Evolutionary conservation across 2,329 filamentous ascomycete species (phyloP).

Genomic region (Fusarium kyushuense): DNA sequence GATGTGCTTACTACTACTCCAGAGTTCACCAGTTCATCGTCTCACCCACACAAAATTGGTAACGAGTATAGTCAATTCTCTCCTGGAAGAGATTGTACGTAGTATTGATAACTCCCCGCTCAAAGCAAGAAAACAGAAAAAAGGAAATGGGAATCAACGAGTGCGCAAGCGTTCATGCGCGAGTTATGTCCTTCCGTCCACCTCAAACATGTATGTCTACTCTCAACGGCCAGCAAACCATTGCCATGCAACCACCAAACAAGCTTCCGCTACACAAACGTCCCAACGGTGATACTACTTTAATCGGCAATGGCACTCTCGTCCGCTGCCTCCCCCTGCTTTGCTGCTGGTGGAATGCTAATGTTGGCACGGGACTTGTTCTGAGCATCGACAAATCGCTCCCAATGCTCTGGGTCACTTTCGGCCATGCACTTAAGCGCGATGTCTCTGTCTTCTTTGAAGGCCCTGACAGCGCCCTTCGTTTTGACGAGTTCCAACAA

Average conservation of each 20-base stretch:
- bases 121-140: slow-evolving; percentile 23
- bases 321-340: slow-evolving; percentile 48
- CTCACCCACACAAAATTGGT: background rate
- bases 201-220: slow-evolving; percentile 9
- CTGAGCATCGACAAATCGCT: slow-evolving; percentile 71
- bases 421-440: slow-evolving; percentile 65
- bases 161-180: slow-evolving; percentile 46
- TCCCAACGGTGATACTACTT: slow-evolving; percentile 13
- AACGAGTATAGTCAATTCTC: slow-evolving; percentile 6
- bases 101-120: slow-evolving; percentile 36
- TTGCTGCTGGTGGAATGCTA: slow-evolving; percentile 48
- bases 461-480: slow-evolving; percentile 70
- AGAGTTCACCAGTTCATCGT: background rate
- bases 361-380: slow-evolving; percentile 69
- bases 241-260: slow-evolving; percentile 10
- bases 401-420: slow-evolving; percentile 75
- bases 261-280: slow-evolving; percentile 3
- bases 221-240: slow-evolving; percentile 18
- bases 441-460: slow-evolving; percentile 68
- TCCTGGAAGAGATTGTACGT: slow-evolving; percentile 15
- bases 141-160: slow-evolving; percentile 37
- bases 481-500: slow-evolving; percentile 66
- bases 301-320: slow-evolving; percentile 60
- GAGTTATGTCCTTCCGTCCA: slow-evolving; percentile 22
- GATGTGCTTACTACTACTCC: background rate